Percentiles rank a stretch among this genome's conserved stretches.
Evolutionary conservation across 257 asterid species (phyloP).

Genomic region (Handroanthus guayacan): DNA sequence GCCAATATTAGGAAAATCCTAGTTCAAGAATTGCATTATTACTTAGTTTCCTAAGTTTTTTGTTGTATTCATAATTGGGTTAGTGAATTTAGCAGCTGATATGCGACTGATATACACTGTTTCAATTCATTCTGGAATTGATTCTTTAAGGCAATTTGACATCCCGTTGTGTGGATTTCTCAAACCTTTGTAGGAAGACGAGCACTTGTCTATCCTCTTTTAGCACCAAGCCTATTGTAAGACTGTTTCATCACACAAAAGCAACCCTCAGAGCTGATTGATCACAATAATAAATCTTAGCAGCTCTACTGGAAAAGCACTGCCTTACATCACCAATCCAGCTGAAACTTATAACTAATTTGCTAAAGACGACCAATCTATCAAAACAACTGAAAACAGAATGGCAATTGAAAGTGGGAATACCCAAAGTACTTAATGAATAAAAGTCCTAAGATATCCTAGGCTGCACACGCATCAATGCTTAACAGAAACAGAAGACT

Average conservation of each 20-base stretch:
- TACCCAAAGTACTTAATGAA: neutral
- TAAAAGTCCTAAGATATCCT: conserved; percentile 4
- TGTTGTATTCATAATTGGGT: neutral
- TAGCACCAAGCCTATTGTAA: conserved; percentile 2
- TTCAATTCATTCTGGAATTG: neutral
- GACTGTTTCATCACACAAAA: neutral
- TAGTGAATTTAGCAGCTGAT: conserved; percentile 16
- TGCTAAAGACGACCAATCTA: conserved; percentile 12
- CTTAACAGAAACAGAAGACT: conserved; percentile 16
- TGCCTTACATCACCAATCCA: conserved; percentile 1
- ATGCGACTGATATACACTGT: no score
- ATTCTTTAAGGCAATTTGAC: conserved; percentile 11
- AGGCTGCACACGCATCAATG: neutral
- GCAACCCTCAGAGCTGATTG: neutral
- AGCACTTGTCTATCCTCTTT: neutral
- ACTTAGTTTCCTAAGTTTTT: neutral
- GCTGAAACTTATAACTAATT: neutral
- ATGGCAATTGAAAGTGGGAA: neutral
- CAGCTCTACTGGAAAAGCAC: neutral
- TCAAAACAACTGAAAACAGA: neutral
- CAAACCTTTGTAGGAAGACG: neutral
- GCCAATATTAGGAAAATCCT: neutral
- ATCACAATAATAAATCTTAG: neutral
- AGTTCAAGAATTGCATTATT: neutral
- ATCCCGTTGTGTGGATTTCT: neutral